phyloP scores from a whole-genome alignment of 192 early-diverging fungal genomes.

The Geranomyces michiganensis region DNA sequence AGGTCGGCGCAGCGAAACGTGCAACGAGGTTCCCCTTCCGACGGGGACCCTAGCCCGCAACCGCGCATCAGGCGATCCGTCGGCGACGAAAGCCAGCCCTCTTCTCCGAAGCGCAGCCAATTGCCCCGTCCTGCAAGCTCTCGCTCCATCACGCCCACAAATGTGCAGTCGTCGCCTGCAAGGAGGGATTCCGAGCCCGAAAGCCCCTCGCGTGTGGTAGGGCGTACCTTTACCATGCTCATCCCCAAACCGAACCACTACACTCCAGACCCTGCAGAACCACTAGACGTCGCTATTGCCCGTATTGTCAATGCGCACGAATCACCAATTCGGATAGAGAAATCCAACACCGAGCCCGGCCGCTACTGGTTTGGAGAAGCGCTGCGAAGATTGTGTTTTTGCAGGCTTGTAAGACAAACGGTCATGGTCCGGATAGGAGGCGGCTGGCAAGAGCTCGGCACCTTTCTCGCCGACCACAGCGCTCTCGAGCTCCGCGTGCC shows the following conservation, averaged over 20 bases:
- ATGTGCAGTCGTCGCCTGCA: too few relatives aligned
- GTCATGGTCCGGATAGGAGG: conserved; percentile 37
- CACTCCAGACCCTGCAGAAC: conserved; percentile 16
- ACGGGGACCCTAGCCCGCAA: too few relatives aligned
- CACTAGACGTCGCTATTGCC: conserved; percentile 32
- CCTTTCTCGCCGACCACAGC: conserved; percentile 27
- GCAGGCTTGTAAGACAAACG: conserved; percentile 19
- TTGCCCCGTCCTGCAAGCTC: neutral
- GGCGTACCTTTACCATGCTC: neutral
- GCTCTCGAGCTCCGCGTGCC: conserved; percentile 35
- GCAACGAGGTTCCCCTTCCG: too few relatives aligned
- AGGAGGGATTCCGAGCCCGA: neutral
- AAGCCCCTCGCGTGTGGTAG: neutral
- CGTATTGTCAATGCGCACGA: conserved; percentile 22
- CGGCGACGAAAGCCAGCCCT: neutral
- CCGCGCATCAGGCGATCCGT: too few relatives aligned
- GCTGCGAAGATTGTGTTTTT: conserved; percentile 22
- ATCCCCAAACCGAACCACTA: conserved; percentile 28
- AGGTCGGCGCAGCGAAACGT: too few relatives aligned
- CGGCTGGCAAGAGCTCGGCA: conserved; percentile 33
- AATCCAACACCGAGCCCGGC: conserved; percentile 10
- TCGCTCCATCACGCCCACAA: conserved; percentile 4
- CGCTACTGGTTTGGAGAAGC: conserved; percentile 35
- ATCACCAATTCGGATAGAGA: conserved; percentile 4
- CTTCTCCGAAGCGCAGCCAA: neutral